A percentile compares a stretch with the other conserved stretches of the same genome.
phyloP scores from a whole-genome alignment of 306 rosid species.

The Quercus agrifolia region DNA sequence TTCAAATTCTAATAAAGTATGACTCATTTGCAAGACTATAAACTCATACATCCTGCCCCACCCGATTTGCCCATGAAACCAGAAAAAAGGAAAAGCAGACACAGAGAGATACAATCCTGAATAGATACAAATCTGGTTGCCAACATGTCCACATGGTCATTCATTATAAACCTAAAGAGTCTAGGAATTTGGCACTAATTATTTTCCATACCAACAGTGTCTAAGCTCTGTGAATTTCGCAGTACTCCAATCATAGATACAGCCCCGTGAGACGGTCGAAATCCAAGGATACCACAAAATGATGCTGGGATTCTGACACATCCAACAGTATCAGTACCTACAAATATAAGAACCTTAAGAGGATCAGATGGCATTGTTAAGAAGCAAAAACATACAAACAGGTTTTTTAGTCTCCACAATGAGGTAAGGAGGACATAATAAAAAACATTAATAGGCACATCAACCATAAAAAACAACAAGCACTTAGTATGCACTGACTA shows the following conservation, averaged over 20 bases:
- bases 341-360: conserved; percentile 13
- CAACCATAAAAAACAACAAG: background rate
- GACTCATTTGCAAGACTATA: background rate
- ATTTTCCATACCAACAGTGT: conserved; percentile 65
- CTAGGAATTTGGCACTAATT: background rate
- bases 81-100: conserved; percentile 1
- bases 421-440: background rate
- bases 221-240: conserved; percentile 77
- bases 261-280: conserved; percentile 80
- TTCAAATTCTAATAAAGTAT: background rate
- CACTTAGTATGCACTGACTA: background rate
- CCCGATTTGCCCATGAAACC: background rate
- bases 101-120: conserved; percentile 7
- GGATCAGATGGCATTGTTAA: conserved; percentile 4
- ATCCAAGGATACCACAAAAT: conserved; percentile 76
- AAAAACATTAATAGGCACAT: background rate
- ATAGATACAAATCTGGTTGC: background rate
- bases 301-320: conserved; percentile 81
- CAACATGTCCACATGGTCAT: background rate
- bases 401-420: background rate
- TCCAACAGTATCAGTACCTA: conserved; percentile 84
- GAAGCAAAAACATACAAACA: background rate
- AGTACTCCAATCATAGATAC: conserved; percentile 60
- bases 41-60: background rate
- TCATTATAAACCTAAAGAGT: background rate